A percentile compares a stretch with the other conserved stretches of the same genome.
phyloP scores from a whole-genome alignment of 2,329 filamentous ascomycete genomes.

The Pseudopyricularia javanii region DNA sequence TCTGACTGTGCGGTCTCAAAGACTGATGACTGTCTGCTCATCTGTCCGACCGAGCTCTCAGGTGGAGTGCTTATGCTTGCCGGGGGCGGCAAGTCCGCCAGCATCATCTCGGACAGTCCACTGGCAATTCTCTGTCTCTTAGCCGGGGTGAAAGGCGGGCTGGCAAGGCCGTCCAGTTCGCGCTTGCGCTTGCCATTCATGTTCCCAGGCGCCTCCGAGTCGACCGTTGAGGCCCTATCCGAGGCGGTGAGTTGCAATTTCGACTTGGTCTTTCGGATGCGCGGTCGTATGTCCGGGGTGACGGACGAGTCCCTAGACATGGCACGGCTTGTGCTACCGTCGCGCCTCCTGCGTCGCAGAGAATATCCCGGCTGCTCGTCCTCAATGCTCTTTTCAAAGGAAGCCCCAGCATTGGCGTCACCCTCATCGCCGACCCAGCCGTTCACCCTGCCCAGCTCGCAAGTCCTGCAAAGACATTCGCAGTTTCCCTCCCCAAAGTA shows the following conservation, averaged over 20 bases:
- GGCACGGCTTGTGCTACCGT: constrained; percentile 27
- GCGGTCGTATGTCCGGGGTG: constrained; percentile 41
- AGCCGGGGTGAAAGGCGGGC: constrained; percentile 42
- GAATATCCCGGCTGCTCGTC: constrained; percentile 39
- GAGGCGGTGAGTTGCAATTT: not conserved
- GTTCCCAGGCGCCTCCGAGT: constrained; percentile 16
- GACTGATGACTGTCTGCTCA: constrained; percentile 15
- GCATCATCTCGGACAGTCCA: constrained; percentile 13
- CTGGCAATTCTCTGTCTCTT: constrained; percentile 30
- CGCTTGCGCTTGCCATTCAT: constrained; percentile 25
- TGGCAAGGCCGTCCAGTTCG: constrained; percentile 30
- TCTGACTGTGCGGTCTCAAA: constrained; percentile 15
- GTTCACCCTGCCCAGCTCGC: constrained; percentile 63
- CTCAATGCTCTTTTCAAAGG: constrained; percentile 41
- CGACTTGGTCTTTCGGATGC: constrained; percentile 27
- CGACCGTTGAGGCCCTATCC: constrained; percentile 18
- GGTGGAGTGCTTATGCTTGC: not conserved
- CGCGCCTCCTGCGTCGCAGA: constrained; percentile 39
- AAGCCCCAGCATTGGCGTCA: constrained; percentile 30
- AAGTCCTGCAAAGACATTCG: constrained; percentile 84
- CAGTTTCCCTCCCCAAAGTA: constrained; percentile 95
- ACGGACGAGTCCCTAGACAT: constrained; percentile 45
- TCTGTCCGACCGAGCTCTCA: not conserved
- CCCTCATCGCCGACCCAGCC: constrained; percentile 56
- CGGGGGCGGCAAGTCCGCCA: not conserved